A percentile compares a stretch with the other conserved stretches of the same genome.
Evolutionary conservation across 441 rosid genomes (phyloP).

Genomic region (Kokia cookei): DNA sequence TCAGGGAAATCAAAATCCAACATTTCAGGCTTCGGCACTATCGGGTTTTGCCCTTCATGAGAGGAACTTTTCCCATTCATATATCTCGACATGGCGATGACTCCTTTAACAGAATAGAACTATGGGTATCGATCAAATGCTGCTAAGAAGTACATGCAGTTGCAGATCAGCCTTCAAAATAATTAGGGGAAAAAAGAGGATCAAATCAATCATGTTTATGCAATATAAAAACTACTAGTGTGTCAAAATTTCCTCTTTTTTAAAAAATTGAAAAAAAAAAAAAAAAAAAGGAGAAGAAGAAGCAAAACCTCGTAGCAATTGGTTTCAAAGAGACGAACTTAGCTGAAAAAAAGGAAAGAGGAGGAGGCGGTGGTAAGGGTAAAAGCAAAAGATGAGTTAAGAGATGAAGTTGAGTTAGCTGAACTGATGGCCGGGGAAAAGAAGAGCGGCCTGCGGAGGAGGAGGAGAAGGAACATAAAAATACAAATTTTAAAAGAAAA

Average conservation of each 20-base stretch:
- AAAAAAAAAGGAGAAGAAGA: not conserved
- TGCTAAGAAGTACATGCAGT: not conserved
- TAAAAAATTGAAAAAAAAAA: not conserved
- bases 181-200: too few species aligned
- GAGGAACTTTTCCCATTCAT: constrained; percentile 27
- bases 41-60: constrained; percentile 16
- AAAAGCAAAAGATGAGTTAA: not conserved
- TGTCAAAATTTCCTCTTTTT: not conserved
- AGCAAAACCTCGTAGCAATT: not conserved
- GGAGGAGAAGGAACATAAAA: not conserved
- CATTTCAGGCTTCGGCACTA: constrained; percentile 49
- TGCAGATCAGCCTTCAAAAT: not conserved
- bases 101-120: not conserved
- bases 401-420: not conserved
- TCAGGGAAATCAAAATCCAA: constrained; percentile 47
- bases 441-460: not conserved
- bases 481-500: not conserved
- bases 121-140: not conserved
- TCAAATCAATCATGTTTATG: too few species aligned
- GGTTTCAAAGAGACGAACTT: not conserved
- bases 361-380: too few species aligned
- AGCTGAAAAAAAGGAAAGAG: not conserved
- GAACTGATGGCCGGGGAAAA: not conserved
- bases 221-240: not conserved
- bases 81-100: constrained; percentile 3